These are phyloP conservation scores for Puccinia brachypodii DNA, from an alignment of 1,284 basidiomycete genomes.

Conservation along the genomic window DNA sequence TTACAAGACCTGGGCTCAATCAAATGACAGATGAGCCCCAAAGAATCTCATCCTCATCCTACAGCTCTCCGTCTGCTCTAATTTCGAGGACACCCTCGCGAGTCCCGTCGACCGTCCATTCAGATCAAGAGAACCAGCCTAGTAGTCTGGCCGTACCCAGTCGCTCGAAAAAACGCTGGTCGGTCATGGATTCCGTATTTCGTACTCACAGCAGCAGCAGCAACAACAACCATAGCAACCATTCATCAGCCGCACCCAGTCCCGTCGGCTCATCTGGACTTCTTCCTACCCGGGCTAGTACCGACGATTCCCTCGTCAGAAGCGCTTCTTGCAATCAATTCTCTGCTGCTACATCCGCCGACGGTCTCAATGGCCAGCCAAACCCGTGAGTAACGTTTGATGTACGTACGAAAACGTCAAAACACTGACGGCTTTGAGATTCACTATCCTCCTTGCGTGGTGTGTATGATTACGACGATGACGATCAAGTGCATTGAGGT, in stretches of 20 bases:
- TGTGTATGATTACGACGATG: neutral
- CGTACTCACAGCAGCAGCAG: conserved; percentile 13
- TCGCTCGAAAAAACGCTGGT: conserved; percentile 43
- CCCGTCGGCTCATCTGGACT: neutral
- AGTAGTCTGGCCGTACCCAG: conserved; percentile 22
- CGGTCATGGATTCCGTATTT: conserved; percentile 46
- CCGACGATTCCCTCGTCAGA: neutral
- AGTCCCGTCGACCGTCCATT: conserved; percentile 3
- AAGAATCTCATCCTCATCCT: neutral
- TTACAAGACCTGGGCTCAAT: conserved; percentile 1
- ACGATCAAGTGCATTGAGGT: neutral
- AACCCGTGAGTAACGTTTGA: neutral
- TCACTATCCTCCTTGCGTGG: neutral
- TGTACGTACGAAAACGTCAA: neutral
- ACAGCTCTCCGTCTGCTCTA: neutral
- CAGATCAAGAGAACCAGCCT: conserved; percentile 27
- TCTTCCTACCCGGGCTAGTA: neutral
- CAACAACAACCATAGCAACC: neutral
- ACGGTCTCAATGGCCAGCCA: neutral
- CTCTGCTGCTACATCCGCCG: neutral
- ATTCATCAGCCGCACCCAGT: neutral
- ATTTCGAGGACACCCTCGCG: neutral
- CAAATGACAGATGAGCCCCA: neutral
- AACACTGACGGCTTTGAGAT: neutral
- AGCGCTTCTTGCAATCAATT: conserved; percentile 9